Conservation (phyloP, 2,329 filamentous ascomycete species). For the Phyllosticta capitalensis region DNA sequence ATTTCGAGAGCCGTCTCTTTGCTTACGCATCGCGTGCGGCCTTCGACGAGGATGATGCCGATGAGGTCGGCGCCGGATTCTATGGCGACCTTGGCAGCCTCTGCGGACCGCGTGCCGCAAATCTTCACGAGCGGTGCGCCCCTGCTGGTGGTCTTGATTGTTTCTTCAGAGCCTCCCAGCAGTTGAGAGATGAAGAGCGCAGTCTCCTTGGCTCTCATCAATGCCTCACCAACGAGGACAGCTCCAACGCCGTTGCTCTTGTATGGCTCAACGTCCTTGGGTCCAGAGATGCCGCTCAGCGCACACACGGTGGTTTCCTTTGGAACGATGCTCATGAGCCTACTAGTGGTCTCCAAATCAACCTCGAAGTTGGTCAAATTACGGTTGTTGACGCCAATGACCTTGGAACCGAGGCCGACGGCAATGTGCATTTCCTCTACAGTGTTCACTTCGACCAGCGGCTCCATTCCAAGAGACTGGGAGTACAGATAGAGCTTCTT, state of each 20-base stretch:
- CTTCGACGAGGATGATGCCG: constrained; percentile 82
- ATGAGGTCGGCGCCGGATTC: constrained; percentile 84
- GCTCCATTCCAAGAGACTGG: constrained; percentile 87
- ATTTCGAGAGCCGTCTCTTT: constrained; percentile 73
- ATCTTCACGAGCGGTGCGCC: constrained; percentile 62
- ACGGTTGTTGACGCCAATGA: constrained; percentile 95
- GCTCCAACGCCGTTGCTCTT: constrained; percentile 84
- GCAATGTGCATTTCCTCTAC: constrained; percentile 86
- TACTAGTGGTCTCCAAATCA: constrained; percentile 82
- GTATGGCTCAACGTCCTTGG: constrained; percentile 81
- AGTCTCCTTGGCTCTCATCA: constrained; percentile 85
- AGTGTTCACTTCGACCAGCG: constrained; percentile 92
- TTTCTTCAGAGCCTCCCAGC: constrained; percentile 47
- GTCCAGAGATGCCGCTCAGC: constrained; percentile 82
- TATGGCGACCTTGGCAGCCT: constrained; percentile 71
- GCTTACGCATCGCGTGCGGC: constrained; percentile 68
- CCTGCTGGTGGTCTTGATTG: constrained; percentile 11
- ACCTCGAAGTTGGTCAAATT: constrained; percentile 96
- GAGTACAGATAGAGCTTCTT: constrained; percentile 81
- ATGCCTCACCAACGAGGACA: constrained; percentile 85
- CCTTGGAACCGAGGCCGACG: constrained; percentile 75
- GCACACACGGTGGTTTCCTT: constrained; percentile 83
- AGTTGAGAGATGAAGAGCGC: constrained; percentile 74
- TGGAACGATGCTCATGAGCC: constrained; percentile 78
- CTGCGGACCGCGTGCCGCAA: constrained; percentile 77